Evolutionary conservation across 257 asterid genomes (phyloP), one percentile per base, ranked within the genome.

Genomic region (Linderniella brevidens): DNA sequence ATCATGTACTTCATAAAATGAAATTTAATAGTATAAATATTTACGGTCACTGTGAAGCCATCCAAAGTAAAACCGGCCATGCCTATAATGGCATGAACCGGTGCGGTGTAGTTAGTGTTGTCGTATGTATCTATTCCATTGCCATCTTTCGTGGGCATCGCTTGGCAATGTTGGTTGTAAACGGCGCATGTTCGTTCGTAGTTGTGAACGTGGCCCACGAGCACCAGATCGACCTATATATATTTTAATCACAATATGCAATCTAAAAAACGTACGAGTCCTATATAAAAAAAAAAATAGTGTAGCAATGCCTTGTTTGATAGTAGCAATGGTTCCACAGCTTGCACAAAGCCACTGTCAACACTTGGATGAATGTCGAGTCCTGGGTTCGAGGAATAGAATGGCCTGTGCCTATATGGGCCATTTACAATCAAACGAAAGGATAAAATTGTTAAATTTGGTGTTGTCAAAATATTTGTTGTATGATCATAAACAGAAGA

Each of bases 131-230:
- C 78, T 0, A 55, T 59, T 50, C 93, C 92, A 40, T 61, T 57
- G 5, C 41, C 54, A 58, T 71, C 87, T 59, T 78, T 82, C 12
- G 11, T 52, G 12, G 97, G 97, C 73, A 62, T 53, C 35, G 77
- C 72, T 50, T 51, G 59, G 86, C 97, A 86, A 63, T 71, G 35
- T 11, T 64, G 46, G 38, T 63, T 48, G 25, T 79, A 79, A 11
- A 86, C 79, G 3, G 76, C 82, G 17, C 97, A 86, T 2, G 80
- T 82, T 59, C 97, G 70, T 63, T 86, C 97, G 11, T 82, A 86
- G 68, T 86, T 86, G 72, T 86, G 97, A 35, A 86, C 94, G 51
- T 86, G 97, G 1, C 97, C 97, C 42, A 76, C 84, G 37, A 86
- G 57, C 13, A 50, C 92, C 45, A 86, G 52, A 64, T 86, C 97